Conservation (phyloP, 257 asterid species). For the Verbascum thapsus region DNA sequence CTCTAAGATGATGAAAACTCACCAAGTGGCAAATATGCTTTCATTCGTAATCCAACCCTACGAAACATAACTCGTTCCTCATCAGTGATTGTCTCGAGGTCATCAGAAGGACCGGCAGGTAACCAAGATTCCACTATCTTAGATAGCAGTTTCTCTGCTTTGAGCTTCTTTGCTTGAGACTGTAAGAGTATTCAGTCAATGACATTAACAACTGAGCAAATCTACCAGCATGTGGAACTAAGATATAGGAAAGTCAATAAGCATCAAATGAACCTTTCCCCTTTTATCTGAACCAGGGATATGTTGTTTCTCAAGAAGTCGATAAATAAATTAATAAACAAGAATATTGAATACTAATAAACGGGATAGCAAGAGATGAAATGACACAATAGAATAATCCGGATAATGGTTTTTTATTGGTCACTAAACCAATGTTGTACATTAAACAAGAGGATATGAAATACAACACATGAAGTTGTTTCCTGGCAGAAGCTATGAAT, state of each 20-base stretch:
- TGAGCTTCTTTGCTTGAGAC: slow-evolving; percentile 93
- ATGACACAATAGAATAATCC: no score
- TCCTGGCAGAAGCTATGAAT: no score
- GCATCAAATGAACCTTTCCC: slow-evolving; percentile 3
- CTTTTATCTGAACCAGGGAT: slow-evolving; percentile 20
- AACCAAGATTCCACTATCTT: slow-evolving; percentile 90
- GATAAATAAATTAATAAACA: slow-evolving; percentile 9
- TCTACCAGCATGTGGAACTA: slow-evolving; percentile 26
- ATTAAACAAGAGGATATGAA: no score
- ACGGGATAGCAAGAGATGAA: no score
- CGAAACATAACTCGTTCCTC: slow-evolving; percentile 93
- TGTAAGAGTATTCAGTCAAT: slow-evolving; percentile 38
- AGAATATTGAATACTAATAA: no score
- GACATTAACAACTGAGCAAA: slow-evolving; percentile 13
- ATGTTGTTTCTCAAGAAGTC: not conserved
- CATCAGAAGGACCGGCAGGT: slow-evolving; percentile 87
- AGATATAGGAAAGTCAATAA: slow-evolving; percentile 8
- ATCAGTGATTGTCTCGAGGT: slow-evolving; percentile 93
- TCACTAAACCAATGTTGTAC: no score
- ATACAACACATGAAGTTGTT: no score
- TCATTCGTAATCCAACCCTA: slow-evolving; percentile 90
- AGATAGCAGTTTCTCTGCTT: slow-evolving; percentile 81
- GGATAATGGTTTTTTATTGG: no score
- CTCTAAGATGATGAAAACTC: slow-evolving; percentile 37
- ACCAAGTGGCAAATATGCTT: slow-evolving; percentile 94